phyloP scores from a whole-genome alignment of 2,329 filamentous ascomycete genomes.

The Diaporthe citri region DNA sequence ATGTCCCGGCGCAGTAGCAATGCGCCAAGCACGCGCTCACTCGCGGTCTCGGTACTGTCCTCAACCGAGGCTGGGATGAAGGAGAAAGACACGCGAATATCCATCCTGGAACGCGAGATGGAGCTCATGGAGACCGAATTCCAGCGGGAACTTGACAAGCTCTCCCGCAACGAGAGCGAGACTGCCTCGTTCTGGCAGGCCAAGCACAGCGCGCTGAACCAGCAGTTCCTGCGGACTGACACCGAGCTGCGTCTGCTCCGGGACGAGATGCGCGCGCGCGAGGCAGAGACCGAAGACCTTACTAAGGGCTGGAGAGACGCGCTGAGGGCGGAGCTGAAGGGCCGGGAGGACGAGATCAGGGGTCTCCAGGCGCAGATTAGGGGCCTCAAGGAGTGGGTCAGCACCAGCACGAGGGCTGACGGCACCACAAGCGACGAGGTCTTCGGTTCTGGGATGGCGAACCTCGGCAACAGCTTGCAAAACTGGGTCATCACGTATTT shows the following conservation, averaged over 20 bases:
- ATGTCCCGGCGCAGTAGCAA: constrained; percentile 33
- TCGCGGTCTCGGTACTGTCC: constrained; percentile 36
- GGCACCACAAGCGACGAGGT: constrained; percentile 76
- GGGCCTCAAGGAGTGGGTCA: constrained; percentile 79
- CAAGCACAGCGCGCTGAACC: constrained; percentile 65
- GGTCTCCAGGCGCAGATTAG: constrained; percentile 70
- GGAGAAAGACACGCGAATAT: constrained; percentile 66
- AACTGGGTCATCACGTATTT: constrained; percentile 82
- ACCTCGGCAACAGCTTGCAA: constrained; percentile 75
- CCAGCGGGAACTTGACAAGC: constrained; percentile 63
- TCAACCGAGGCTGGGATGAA: constrained; percentile 48
- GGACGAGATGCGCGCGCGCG: constrained; percentile 61
- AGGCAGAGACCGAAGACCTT: constrained; percentile 59
- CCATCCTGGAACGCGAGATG: constrained; percentile 65
- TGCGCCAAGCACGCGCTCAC: constrained; percentile 21
- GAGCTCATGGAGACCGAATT: constrained; percentile 66
- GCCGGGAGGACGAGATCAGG: constrained; percentile 68
- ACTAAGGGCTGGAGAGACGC: constrained; percentile 63
- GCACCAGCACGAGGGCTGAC: constrained; percentile 72
- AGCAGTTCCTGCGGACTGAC: constrained; percentile 65
- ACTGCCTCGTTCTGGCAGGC: constrained; percentile 69
- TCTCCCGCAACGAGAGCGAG: constrained; percentile 67
- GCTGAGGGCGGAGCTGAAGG: constrained; percentile 59
- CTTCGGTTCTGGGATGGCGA: constrained; percentile 71
- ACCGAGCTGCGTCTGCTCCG: constrained; percentile 65